These are phyloP conservation scores for Pythium myriotylum DNA, from an alignment of 352 stramenopile genomes.

Conservation along the genomic window DNA sequence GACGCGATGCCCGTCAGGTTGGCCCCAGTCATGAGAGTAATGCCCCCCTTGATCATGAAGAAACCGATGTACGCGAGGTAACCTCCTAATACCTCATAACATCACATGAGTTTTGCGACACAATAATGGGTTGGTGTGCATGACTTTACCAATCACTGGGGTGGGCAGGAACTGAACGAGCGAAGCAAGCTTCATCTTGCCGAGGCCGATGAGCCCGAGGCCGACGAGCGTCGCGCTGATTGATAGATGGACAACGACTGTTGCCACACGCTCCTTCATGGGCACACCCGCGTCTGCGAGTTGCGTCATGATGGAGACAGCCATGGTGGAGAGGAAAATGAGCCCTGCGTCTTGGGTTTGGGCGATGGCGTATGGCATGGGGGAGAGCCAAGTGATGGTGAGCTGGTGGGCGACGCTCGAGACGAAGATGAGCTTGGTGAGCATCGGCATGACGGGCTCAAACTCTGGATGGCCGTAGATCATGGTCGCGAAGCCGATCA, in stretches of 20 bases:
- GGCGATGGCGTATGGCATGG: slow-evolving; percentile 95
- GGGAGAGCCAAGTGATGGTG: slow-evolving; percentile 90
- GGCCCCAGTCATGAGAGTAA: slow-evolving; percentile 84
- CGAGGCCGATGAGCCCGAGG: slow-evolving; percentile 90
- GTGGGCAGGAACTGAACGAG: slow-evolving; percentile 96
- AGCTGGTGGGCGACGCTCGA: slow-evolving; percentile 95
- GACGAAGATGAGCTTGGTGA: slow-evolving; percentile 93
- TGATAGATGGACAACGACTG: slow-evolving; percentile 92
- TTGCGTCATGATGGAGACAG: slow-evolving; percentile 85
- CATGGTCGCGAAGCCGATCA: slow-evolving; percentile 92
- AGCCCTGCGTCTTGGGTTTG: slow-evolving; percentile 95
- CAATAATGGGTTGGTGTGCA: background rate
- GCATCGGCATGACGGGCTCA: slow-evolving; percentile 47
- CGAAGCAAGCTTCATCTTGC: slow-evolving; percentile 88
- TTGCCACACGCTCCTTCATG: slow-evolving; percentile 77
- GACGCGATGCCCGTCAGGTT: slow-evolving; percentile 69
- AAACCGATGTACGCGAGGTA: slow-evolving; percentile 98
- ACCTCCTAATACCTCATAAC: slow-evolving; percentile 46
- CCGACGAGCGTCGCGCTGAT: slow-evolving; percentile 91
- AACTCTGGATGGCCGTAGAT: slow-evolving; percentile 90
- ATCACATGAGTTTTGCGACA: background rate
- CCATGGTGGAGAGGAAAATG: slow-evolving; percentile 96
- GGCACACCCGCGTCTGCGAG: slow-evolving; percentile 55
- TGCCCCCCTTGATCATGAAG: slow-evolving; percentile 93
- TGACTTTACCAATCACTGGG: slow-evolving; percentile 84